Conservation (phyloP, 1,284 basidiomycete species). For the Cryptococcus sp. region DNA sequence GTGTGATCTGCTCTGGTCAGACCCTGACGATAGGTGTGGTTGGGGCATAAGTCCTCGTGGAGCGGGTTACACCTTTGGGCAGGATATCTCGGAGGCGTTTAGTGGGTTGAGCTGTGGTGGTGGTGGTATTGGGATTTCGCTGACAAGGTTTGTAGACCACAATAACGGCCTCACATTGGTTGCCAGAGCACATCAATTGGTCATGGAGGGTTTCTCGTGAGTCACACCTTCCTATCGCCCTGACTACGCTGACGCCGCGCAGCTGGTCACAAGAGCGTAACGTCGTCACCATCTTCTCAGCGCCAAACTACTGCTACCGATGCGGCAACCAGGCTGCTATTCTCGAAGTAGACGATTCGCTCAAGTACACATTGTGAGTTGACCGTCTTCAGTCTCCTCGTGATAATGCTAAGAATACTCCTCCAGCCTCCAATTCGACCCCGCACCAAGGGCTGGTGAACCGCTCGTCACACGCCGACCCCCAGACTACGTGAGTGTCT, state of each 20-base stretch:
- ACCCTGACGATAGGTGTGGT: constrained; percentile 97
- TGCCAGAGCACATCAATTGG: constrained; percentile 91
- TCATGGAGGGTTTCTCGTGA: constrained; percentile 85
- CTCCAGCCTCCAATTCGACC: constrained; percentile 95
- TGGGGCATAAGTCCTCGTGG: constrained; percentile 99
- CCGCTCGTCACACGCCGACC: constrained; percentile 97
- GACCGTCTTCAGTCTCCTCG: constrained; percentile 4
- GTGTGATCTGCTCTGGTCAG: constrained; percentile 99
- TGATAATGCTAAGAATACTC: not conserved
- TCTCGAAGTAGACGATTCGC: constrained; percentile 94
- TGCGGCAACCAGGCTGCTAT: constrained; percentile 99
- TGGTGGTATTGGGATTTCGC: not conserved
- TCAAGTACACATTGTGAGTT: constrained; percentile 58
- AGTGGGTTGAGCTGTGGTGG: constrained; percentile 42
- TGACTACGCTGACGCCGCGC: constrained; percentile 43
- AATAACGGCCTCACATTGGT: constrained; percentile 98
- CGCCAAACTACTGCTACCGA: constrained; percentile 98
- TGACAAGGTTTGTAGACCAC: constrained; percentile 63
- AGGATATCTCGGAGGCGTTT: constrained; percentile 79
- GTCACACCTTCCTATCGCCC: constrained; percentile 20
- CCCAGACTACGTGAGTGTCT: constrained; percentile 81
- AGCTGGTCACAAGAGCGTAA: constrained; percentile 99
- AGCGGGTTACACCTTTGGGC: constrained; percentile 98
- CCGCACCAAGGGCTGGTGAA: constrained; percentile 95
- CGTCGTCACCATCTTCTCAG: constrained; percentile 99